Base-by-base conservation (phyloP, 2,329 filamentous ascomycete species). In the Paraphoma chrysanthemicola region DNA sequence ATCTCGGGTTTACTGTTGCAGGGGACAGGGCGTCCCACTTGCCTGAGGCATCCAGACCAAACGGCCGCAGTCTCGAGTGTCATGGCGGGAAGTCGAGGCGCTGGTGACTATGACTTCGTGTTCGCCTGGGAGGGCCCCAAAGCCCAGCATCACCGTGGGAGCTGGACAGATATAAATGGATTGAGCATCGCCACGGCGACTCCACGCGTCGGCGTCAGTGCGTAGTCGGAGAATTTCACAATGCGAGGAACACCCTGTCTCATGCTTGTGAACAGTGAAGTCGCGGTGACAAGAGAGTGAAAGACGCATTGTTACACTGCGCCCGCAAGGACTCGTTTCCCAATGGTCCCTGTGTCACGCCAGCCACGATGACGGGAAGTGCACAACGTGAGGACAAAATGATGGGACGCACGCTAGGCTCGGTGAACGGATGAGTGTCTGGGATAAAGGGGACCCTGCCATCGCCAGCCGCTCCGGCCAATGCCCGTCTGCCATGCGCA, bases 11-110 rank as follows among this genome's bases (percentile, higher is more conserved):
- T 38, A 44, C 39, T 23, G 23, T 23, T 23, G 41, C 10, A 41
- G 31, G 54, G 56, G 54, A 51, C 57, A 57, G 41, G 43, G 23
- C 48, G 43, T 43, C 47, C 43, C 44, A 42, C 48, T 52, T 56
- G 56, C 62, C 57, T 58, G 50, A 59, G 66, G 57, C 59, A 59
- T 48, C 38, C 48, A 70, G 62, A 63, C 69, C 66, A 75, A 70
- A 74, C 71, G 50, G 62, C 56, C 54, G 61, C 38, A 59, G 71
- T 73, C 66, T 72, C 69, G 69, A 62, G 62, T 68, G 53, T 50
- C 56, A 56, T 39, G 46, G 45, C 45, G 31, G 41, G 36, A 44
- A 54, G 38, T n/a, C 30, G 29, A 51, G 53, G 48, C 49, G 52
- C 45, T 57, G 57, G 57, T 29, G 33, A 30, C 5, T 33, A 48